Conservation (phyloP, 306 rosid genomes). For the Chamaecrista fasciculata region DNA sequence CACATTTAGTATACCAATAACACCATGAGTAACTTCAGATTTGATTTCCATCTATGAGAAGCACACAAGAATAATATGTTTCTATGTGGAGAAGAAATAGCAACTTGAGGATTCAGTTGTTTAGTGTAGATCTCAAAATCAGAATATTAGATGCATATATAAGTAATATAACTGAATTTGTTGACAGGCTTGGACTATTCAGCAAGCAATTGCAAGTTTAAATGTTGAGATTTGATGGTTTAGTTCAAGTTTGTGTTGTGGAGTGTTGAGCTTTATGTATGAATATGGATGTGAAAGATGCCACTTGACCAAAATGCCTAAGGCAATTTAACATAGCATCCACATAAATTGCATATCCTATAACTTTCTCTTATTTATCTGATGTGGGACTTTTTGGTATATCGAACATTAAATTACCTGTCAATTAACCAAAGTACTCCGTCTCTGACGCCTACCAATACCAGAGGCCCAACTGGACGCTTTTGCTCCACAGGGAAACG, state of each 20-base stretch:
- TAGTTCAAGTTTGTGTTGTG: no score
- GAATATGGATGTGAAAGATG: no score
- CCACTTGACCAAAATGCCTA: no score
- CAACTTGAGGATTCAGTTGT: neutral
- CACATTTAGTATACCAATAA: slow-evolving; percentile 17
- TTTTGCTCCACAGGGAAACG: slow-evolving; percentile 94
- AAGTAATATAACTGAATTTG: slow-evolving; percentile 11
- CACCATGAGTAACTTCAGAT: slow-evolving; percentile 16
- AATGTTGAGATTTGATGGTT: no score
- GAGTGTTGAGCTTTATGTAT: no score
- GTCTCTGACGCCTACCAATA: slow-evolving; percentile 90
- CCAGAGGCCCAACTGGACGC: slow-evolving; percentile 91
- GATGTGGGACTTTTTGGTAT: no score
- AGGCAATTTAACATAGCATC: no score
- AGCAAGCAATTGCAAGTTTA: slow-evolving; percentile 13
- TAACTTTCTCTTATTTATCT: no score
- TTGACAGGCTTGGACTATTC: slow-evolving; percentile 7
- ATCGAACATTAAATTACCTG: slow-evolving; percentile 74
- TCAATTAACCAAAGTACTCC: slow-evolving; percentile 99
- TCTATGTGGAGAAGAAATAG: neutral
- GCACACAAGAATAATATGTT: neutral
- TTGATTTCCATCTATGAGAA: slow-evolving; percentile 3
- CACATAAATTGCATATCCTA: no score
- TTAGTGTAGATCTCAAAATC: neutral
- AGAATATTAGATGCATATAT: neutral